Evolutionary conservation across 2,329 filamentous ascomycete genomes (phyloP), one percentile per base, ranked within the genome.

Genomic region (Exophiala sp.): DNA sequence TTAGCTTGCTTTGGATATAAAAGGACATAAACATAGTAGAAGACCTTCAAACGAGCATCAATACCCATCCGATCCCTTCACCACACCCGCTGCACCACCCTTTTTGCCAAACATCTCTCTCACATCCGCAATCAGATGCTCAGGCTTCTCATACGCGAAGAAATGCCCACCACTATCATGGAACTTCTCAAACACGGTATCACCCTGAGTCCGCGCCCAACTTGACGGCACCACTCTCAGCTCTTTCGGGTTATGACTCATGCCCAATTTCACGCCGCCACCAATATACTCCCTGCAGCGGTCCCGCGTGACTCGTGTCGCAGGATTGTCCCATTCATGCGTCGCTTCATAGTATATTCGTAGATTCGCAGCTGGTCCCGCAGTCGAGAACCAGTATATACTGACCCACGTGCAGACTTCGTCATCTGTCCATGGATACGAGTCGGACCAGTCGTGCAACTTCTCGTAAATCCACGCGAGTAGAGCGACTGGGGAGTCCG

Each of bases 401-500:
- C 77, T 82, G 1, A 91, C 71, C 88, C 87, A 92, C 0, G 84
- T 88, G 21, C 89, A 71, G 7, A 91, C 78, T 70, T 91, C 87
- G 50, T 91, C 86, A 57, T 89, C 84, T 0, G 82, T 86, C 87
- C 87, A 91, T 0, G 79, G 72, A 64, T 90, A 90, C 1, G 62
- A 63, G 63, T 91, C 87, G 0, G 84, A 84, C 88, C 88, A 92
- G 62, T 88, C 84, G 61, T 86, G 82, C 35, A 92, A 71, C 66
- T 92, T 92, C 70, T 92, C 89, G 61, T 88, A 88, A 33, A 92
- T 84, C 89, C 89, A 94, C 0, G 86, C 82, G 1, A 92, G 74
- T 2, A 90, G 71, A 0, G 80, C 86, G 0, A 88, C 80, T 0
- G 88, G 89, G 5, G 80, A 85, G 65, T 91, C 87, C 0, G 81